Evolutionary conservation across 345 rosid species (phyloP), one percentile per base, ranked within the genome.

Genomic region (Hibiscus mutabilis): DNA sequence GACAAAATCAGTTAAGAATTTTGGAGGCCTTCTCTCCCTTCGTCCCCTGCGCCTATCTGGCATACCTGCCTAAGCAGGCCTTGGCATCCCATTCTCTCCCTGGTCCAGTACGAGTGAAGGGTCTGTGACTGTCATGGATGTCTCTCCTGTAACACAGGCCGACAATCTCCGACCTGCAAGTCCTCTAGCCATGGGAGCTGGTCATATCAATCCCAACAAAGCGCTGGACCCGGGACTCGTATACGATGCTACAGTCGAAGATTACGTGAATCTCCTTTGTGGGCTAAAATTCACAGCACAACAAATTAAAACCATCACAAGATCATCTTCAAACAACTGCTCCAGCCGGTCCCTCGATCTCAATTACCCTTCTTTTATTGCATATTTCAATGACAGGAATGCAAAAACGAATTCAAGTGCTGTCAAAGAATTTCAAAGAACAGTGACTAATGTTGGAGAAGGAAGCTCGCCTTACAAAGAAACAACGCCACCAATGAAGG

Each of bases 341-440:
- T 80, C 86, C 2, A 59, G 46, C 15, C 79, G 84, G 2, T 78
- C 89, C 14, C 44, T 66, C 33, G 89, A 86, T 73, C 79, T 86
- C 4, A 88, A 88, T 68, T 88, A 86, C 73, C 89, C 88, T 60
- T 84, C 92, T 33, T 86, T 89, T 55, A 83, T 89, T 0, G 87
- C 82, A 11, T 77, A 71, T 31, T 84, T 76, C 68, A 70, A 55
- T 0, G 69, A 35, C 2, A 68, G 72, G 3, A 27, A n/a, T 16
- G 19, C 21, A 5, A 51, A 51, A 51, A 7, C 55, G 21, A 51
- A 6, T 51, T 51, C 55, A n/a, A 51, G 21, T 16, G 5, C 19
- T 5, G 21, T 51, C 18, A 15, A 15, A 8, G 19, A 4, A 53
- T 53, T 53, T 19, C 24, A 7, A 18, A 53, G 25, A 19, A 53